Base-by-base conservation (phyloP, 768 basidiomycete genomes). In the Gloeopeniophorella convolvens region DNA sequence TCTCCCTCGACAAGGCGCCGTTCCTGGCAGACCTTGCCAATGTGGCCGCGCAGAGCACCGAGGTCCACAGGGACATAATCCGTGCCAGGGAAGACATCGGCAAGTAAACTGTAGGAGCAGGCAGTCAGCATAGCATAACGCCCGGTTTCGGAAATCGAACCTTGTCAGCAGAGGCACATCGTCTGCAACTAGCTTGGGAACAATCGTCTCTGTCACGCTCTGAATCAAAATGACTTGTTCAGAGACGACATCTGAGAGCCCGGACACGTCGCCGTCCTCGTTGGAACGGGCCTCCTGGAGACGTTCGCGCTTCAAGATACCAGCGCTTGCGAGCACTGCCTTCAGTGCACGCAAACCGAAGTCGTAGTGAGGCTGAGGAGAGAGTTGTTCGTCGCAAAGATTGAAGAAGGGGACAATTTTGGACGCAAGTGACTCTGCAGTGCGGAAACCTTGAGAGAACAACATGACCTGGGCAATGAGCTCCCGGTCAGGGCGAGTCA, bases 401-500 rank as follows among this genome's bases (percentile, higher is more conserved):
- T 95, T 95, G 78, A 99, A 99, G 76, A 99, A 98, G 0, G 96
- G 96, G 10, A 99, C 96, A 51, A 98, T 89, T 69, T 98, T 98
- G 48, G 91, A 91, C 1, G 96, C 96, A n/a, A 99, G 78, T 0
- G 82, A 86, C 68, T 99, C 96, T 6, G 96, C 96, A 11, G 93
- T 93, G 32, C 96, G 83, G 81, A 98, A 99, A 55, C 96, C 96
- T 72, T 98, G 96, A 16, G 96, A 98, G 73, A 98, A 98, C 39
- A 99, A 73, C 89, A 98, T 93, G 65, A 99, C 96, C 70, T 99
- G 96, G 3, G 96, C 96, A 61, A 99, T 99, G 41, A 99, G 83
- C 66, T 99, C 95, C 52, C 93, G 84, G 66, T 98, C 96, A 21
- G 96, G 96, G 43, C 91, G 83, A 6, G 96, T 96, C 96, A 99